These are phyloP conservation scores for Diaporthe ilicicola DNA, from an alignment of 2,329 filamentous ascomycete genomes.

Conservation along the genomic window DNA sequence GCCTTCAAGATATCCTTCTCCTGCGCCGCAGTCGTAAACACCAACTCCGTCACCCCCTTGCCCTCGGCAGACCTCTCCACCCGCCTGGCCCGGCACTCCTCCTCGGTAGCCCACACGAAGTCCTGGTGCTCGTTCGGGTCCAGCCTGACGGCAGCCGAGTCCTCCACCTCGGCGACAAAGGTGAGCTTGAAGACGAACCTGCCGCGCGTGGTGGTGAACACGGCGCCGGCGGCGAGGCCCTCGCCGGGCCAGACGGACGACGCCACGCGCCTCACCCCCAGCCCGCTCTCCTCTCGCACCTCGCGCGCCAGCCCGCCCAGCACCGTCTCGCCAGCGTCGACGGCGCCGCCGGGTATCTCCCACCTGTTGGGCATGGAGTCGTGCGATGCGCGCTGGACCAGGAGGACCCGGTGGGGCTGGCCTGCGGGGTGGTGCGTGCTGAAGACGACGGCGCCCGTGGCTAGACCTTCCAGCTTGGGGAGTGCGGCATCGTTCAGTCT, in stretches of 20 bases:
- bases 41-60: slow-evolving; percentile 31
- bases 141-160: slow-evolving; percentile 36
- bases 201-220: slow-evolving; percentile 40
- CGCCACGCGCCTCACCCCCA: slow-evolving; percentile 41
- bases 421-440: slow-evolving; percentile 29
- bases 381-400: slow-evolving; percentile 49
- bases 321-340: slow-evolving; percentile 48
- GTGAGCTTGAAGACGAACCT: slow-evolving; percentile 38
- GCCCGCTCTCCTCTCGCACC: slow-evolving; percentile 52
- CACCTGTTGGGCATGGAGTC: slow-evolving; percentile 50
- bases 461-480: slow-evolving; percentile 34
- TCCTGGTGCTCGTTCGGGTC: slow-evolving; percentile 46
- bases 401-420: slow-evolving; percentile 42
- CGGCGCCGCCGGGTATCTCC: slow-evolving; percentile 53
- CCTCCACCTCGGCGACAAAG: slow-evolving; percentile 40
- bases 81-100: slow-evolving; percentile 40
- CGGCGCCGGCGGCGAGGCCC: slow-evolving; percentile 28
- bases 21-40: slow-evolving; percentile 39
- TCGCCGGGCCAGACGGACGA: slow-evolving; percentile 25
- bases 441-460: slow-evolving; percentile 42
- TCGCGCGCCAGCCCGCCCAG: slow-evolving; percentile 49
- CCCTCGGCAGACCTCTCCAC: slow-evolving; percentile 6
- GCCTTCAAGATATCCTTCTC: slow-evolving; percentile 35
- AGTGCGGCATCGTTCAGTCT: slow-evolving; percentile 25
- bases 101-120: slow-evolving; percentile 45